A percentile compares a stretch with the other conserved stretches of the same genome.
Evolutionary conservation across 805 yeast species (phyloP).

Genomic region (Metschnikowia baotianmanensis): DNA sequence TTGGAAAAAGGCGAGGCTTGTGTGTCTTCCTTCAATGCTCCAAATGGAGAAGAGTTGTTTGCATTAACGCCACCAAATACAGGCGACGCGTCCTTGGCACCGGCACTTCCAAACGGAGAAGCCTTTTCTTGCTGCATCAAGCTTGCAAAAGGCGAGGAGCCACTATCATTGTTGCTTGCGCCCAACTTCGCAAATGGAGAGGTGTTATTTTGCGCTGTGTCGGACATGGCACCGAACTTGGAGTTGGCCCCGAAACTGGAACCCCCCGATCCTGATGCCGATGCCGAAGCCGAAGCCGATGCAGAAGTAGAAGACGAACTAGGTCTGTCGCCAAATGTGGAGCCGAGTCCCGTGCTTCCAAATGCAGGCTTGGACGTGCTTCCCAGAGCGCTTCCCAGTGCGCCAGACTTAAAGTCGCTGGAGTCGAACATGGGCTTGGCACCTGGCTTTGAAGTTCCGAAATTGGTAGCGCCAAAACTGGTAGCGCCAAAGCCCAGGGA

Average conservation of each 20-base stretch:
- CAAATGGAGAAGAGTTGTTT: conserved; percentile 10
- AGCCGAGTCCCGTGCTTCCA: conserved; percentile 9
- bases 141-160: conserved; percentile 6
- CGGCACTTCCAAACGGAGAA: conserved; percentile 5
- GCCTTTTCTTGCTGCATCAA: conserved; percentile 3
- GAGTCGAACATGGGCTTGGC: conserved; percentile 7
- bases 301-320: not conserved
- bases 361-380: conserved; percentile 7
- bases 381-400: not conserved
- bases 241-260: conserved; percentile 9
- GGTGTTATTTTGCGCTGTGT: not conserved
- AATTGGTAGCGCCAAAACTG: conserved; percentile 15
- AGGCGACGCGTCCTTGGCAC: not conserved
- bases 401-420: conserved; percentile 2
- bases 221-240: conserved; percentile 5
- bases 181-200: conserved; percentile 8
- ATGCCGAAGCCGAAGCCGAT: conserved; percentile 4
- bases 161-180: not conserved
- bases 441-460: conserved; percentile 9
- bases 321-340: conserved; percentile 2
- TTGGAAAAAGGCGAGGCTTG: conserved; percentile 5
- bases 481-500: not conserved
- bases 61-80: not conserved
- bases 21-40: not conserved
- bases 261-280: not conserved